A percentile compares a stretch with the other conserved stretches of the same genome.
phyloP scores from a whole-genome alignment of 768 basidiomycete genomes.

The Mycena olivaceomarginata region DNA sequence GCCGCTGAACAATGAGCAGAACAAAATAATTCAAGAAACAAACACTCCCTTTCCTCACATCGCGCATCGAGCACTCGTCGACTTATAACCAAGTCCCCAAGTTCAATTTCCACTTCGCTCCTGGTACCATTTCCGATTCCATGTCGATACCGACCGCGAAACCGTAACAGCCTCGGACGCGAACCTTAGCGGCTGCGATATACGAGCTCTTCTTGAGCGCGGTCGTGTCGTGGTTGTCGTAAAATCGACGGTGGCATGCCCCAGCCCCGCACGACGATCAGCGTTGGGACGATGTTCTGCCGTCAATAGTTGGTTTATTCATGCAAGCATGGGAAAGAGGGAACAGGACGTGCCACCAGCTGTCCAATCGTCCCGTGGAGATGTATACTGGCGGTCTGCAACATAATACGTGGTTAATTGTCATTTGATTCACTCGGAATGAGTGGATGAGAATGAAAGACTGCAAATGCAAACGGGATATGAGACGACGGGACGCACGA shows the following conservation, averaged over 20 bases:
- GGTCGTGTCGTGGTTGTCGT: not conserved
- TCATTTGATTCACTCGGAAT: too few species aligned
- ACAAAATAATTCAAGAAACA: too few species aligned
- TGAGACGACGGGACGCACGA: not conserved
- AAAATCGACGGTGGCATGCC: conserved; percentile 3
- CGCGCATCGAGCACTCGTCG: too few species aligned
- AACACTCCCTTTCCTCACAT: too few species aligned
- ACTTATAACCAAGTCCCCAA: too few species aligned
- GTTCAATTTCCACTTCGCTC: too few species aligned
- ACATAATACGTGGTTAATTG: too few species aligned
- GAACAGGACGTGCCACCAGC: conserved; percentile 16
- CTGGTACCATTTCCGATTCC: too few species aligned
- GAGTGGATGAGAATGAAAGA: not conserved
- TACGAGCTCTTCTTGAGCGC: not conserved
- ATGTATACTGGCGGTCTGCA: conserved; percentile 20
- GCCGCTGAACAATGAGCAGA: too few species aligned
- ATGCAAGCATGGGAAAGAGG: not conserved
- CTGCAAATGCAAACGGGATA: not conserved
- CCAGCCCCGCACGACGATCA: conserved; percentile 39
- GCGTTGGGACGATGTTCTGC: conserved; percentile 35
- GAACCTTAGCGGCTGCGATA: too few species aligned
- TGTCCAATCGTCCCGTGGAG: conserved; percentile 33
- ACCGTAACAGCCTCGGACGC: too few species aligned
- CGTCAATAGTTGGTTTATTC: not conserved
- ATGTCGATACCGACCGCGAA: too few species aligned